phyloP scores from a whole-genome alignment of 73 alveolate species.

The Paramecium octaurelia region DNA sequence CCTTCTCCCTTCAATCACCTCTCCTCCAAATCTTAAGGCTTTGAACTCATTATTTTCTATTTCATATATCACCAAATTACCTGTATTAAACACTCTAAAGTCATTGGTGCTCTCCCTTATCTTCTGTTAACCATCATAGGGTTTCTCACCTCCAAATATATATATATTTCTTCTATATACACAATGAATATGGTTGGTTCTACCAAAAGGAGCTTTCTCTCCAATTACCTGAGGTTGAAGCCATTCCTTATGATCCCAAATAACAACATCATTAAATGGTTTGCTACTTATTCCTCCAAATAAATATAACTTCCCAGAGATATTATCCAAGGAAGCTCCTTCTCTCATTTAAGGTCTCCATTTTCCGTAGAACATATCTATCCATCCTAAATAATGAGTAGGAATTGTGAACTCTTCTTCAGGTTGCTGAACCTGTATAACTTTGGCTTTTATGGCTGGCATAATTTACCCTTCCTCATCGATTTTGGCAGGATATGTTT shows the following conservation, averaged over 20 bases:
- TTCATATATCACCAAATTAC: neutral
- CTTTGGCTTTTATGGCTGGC: neutral
- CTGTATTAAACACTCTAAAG: conserved; percentile 23
- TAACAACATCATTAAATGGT: neutral
- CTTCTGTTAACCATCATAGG: conserved; percentile 42
- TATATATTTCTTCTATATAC: neutral
- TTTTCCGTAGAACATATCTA: neutral
- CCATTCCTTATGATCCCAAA: conserved; percentile 27
- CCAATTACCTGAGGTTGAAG: neutral
- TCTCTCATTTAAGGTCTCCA: conserved; percentile 42
- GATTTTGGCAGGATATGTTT: neutral
- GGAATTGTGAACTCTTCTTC: neutral
- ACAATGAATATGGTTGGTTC: conserved; percentile 16
- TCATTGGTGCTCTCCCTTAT: conserved; percentile 32
- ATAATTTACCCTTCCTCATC: conserved; percentile 19
- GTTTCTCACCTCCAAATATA: conserved; percentile 52
- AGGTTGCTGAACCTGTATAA: neutral
- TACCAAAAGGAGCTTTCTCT: conserved; percentile 6
- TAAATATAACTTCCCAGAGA: neutral
- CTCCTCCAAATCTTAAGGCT: neutral
- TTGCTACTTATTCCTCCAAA: conserved; percentile 10
- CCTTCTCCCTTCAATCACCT: conserved; percentile 42
- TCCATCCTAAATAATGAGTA: neutral
- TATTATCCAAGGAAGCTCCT: neutral
- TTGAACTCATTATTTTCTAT: conserved; percentile 33